Base-by-base conservation (phyloP, 2,329 filamentous ascomycete genomes). In the Penicillium sp. region DNA sequence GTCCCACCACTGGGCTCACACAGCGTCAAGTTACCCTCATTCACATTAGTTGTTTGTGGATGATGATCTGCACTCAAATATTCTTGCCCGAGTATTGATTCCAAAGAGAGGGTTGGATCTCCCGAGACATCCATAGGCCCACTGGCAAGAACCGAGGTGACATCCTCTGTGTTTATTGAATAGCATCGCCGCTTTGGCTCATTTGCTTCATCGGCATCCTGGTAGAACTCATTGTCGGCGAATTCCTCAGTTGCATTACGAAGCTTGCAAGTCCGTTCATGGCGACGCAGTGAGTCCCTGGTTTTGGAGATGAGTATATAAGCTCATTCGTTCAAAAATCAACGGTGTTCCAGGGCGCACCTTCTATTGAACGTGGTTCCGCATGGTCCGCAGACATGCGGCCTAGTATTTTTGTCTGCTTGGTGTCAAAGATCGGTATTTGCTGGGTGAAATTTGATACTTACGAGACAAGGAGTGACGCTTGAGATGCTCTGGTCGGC, bases 211-310 rank as follows among this genome's bases (percentile, higher is more conserved):
- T 21, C 24, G 5, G 22, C 22, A 11, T 45, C 24, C 4, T 14
- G 2, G 34, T 31, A 18, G 21, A 7, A 32, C 4, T 24, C 16
- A 39, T 29, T 13, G 10, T 22, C 32, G 18, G 11, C 10, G 45
- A 9, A 21, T 16, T n/a, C 2, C 6, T 38, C 32, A 4, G 43
- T 31, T 32, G 21, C 34, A 16, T 13, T 34, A 22, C 53, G 53
- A 18, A 44, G 41, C 50, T 54, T 61, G 49, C 63, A 66, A 32
- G 59, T 65, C 46, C 53, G 57, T 44, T 64, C 57, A 45, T 66
- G 63, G 14, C 63, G 60, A 10, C 54, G 62, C 27, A 60, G 53
- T 9, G 58, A 55, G 55, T 66, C 63, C 16, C 63, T 66, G 41
- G 22, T 8, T n/a, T 14, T 5, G 2, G 7, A 9, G 13, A 31